Conservation (phyloP, 345 rosid species). For the Streptanthus diversifolius region DNA sequence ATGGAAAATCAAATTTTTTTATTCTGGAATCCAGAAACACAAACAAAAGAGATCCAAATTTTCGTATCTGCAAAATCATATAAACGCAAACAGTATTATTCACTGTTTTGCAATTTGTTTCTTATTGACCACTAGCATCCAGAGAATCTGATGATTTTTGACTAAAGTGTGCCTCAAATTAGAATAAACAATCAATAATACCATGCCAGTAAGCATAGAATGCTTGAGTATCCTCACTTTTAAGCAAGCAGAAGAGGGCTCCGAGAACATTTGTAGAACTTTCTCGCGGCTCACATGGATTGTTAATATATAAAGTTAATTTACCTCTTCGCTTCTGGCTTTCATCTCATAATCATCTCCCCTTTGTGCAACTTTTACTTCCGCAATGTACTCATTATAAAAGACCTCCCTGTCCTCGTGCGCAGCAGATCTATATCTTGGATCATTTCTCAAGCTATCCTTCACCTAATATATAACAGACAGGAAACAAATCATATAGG, state of each 20-base stretch:
- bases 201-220: slow-evolving; percentile 9
- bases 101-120: background rate
- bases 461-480: slow-evolving; percentile 55
- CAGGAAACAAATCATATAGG: slow-evolving; percentile 3
- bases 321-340: slow-evolving; percentile 85
- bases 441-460: slow-evolving; percentile 79
- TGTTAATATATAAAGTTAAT: background rate
- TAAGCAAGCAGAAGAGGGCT: slow-evolving; percentile 7
- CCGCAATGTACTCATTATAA: slow-evolving; percentile 71
- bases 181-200: background rate
- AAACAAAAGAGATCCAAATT: background rate
- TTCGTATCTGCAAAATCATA: background rate
- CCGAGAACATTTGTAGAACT: background rate
- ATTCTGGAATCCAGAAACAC: background rate
- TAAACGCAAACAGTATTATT: background rate
- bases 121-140: background rate
- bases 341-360: slow-evolving; percentile 64
- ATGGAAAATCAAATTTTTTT: background rate
- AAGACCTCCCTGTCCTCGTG: slow-evolving; percentile 81
- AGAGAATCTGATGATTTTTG: background rate
- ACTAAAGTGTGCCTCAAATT: background rate
- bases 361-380: slow-evolving; percentile 65
- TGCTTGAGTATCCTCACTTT: background rate
- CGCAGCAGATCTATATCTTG: slow-evolving; percentile 69
- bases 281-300: background rate